Base-by-base conservation (phyloP, 73 alveolate genomes). In the Paramecium primaurelia region DNA sequence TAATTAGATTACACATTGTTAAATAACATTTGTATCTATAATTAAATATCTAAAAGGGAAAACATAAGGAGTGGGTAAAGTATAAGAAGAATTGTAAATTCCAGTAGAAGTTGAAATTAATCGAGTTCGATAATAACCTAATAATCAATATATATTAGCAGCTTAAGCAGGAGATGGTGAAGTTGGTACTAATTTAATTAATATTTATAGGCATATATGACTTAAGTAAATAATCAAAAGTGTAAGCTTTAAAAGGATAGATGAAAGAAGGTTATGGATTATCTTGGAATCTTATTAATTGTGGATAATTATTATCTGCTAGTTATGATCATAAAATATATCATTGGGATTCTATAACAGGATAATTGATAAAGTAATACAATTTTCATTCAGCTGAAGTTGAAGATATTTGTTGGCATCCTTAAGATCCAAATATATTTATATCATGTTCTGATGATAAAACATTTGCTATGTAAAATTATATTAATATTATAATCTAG, bases 401-500 rank as follows among this genome's bases (percentile, higher is more conserved):
- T 1, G 99, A 98, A 95, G 99, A 98, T 93, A 99, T 98, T 12
- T 93, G 97, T n/a, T 97, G 98, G 97, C 96, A 96, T 94, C 93
- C 95, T 73, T 51, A 88, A 34, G 93, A 92, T 86, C 98, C 95
- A 49, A 95, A 96, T 83, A 86, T 96, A 14, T 98, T 98, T 77
- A 99, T 98, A 18, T 93, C 99, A 2, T 98, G 98, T 88, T 95
- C 99, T 2, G 99, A 97, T 95, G 99, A 98, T 91, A 95, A 95
- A 86, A 96, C 96, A 92, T 68, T 97, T 64, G 92, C 97, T 58
- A 80, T 98, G 86, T 89, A 89, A n/a, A 8, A 20, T 18, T 6
- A 16, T 8, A 4, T 22, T 40, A 26, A 5, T 12, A 38, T 80
- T 45, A 45, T 75, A 32, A 45, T 54, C 4, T 86, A 94, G 94